Conservation (phyloP, 805 yeast genomes). For the Wickerhamomyces queroliae region DNA sequence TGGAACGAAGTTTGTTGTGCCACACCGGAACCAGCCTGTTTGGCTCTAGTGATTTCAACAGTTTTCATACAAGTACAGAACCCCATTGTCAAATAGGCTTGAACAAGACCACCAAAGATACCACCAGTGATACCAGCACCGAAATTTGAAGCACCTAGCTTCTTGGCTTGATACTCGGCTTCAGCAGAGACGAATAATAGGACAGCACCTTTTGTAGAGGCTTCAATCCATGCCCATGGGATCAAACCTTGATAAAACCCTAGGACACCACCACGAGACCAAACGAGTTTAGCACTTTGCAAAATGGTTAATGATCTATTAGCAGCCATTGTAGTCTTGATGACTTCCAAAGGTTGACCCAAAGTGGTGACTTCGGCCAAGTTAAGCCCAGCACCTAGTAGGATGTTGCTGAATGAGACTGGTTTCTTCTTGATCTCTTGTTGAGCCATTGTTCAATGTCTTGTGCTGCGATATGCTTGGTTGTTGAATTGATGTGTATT, state of each 20-base stretch:
- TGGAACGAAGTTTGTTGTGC: constrained; percentile 71
- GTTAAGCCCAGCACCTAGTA: constrained; percentile 90
- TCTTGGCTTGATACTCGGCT: constrained; percentile 72
- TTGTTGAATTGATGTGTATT: no score
- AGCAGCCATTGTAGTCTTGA: constrained; percentile 98
- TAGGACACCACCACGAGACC: constrained; percentile 87
- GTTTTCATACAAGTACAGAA: constrained; percentile 99
- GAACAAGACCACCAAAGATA: constrained; percentile 92
- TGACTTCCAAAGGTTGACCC: constrained; percentile 96
- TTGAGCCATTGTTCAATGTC: constrained; percentile 4
- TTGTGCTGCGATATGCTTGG: no score
- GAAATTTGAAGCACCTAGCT: constrained; percentile 63
- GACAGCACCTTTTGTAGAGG: constrained; percentile 98
- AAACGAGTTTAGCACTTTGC: constrained; percentile 67
- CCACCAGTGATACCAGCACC: constrained; percentile 94
- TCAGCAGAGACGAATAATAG: constrained; percentile 88
- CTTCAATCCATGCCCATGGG: constrained; percentile 99
- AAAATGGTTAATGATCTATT: constrained; percentile 67
- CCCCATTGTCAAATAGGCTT: constrained; percentile 95
- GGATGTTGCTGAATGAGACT: constrained; percentile 80
- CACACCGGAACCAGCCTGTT: constrained; percentile 67
- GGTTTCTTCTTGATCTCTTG: constrained; percentile 69
- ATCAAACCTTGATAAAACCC: constrained; percentile 97
- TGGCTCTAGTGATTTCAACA: constrained; percentile 90
- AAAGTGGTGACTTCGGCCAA: constrained; percentile 88